Base-by-base conservation (phyloP, 2,329 filamentous ascomycete genomes). In the Talaromyces marneffei region DNA sequence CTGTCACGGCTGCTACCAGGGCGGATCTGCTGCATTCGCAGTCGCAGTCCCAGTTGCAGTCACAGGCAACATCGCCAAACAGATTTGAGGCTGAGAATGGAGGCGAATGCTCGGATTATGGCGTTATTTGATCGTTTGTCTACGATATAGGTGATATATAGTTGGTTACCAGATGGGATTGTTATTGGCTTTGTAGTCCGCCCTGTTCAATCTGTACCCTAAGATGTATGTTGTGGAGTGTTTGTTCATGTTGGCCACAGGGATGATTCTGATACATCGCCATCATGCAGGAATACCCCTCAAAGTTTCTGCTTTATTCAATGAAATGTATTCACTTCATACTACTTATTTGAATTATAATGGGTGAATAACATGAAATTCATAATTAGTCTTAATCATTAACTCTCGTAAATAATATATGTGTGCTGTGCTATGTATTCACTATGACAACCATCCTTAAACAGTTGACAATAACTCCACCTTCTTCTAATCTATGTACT, bases 1-100 rank as follows among this genome's bases (percentile, higher is more conserved):
- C 52, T 40, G 35, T 55, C 16, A 40, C 52, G 7, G 52, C 52
- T 55, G 25, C 57, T 59, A 39, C 57, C 14, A 50, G 46, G n/a
- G 35, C 57, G 8, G 57, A 59, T 42, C 18, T 55, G 20, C 3
- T 55, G 20, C 52, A 55, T 55, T 40, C 52, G 25, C 52, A 52
- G n/a, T 52, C 52, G 8, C 50, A 52, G n/a, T 52, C 52, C 7
- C 50, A 35, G 33, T 54, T 31, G n/a, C 50, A 54, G 20, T 54
- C 50, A 55, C 52, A 55, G 20, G 12, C 29, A 4, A 29, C 29
- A 20, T 40, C 52, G 23, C 35, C 33, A 35, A 40, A 35, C 18
- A 55, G 52, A 16, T 16, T 27, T 25, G 52, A 57, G 18, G 40
- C 40, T 56, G 59, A 58, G 39, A 52, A 57, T 42, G 35, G 35